These are phyloP conservation scores for Candida adriatica DNA, from an alignment of 805 yeast species.

Conservation along the genomic window DNA sequence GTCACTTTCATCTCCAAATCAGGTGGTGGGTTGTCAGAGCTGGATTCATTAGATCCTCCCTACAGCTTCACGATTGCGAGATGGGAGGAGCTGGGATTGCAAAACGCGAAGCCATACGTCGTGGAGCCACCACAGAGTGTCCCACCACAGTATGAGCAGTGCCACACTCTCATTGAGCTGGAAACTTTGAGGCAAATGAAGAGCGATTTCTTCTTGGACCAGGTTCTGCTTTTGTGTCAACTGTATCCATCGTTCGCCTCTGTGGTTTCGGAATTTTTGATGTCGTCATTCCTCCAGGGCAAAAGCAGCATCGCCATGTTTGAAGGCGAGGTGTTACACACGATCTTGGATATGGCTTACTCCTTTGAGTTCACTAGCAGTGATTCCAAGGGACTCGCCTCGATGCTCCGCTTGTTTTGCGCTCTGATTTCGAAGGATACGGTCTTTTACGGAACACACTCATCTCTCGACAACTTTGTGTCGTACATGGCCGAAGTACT, in stretches of 20 bases:
- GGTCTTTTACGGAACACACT: slow-evolving; percentile 29
- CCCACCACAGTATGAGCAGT: slow-evolving; percentile 31
- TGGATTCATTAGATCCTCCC: slow-evolving; percentile 19
- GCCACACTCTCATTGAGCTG: slow-evolving; percentile 34
- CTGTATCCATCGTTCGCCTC: slow-evolving; percentile 31
- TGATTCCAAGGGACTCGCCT: slow-evolving; percentile 26
- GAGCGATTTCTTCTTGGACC: slow-evolving; percentile 29
- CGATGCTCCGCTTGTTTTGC: slow-evolving; percentile 37
- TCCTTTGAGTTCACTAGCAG: slow-evolving; percentile 28
- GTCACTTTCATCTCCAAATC: slow-evolving; percentile 23
- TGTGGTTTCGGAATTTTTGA: slow-evolving; percentile 34
- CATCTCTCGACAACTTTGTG: slow-evolving; percentile 30
- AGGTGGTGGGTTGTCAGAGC: slow-evolving; percentile 27
- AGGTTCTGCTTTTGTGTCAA: slow-evolving; percentile 37
- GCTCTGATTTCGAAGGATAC: slow-evolving; percentile 33
- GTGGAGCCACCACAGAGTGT: slow-evolving; percentile 25
- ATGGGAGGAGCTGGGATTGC: slow-evolving; percentile 24
- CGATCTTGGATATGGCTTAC: slow-evolving; percentile 29
- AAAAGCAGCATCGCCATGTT: slow-evolving; percentile 29
- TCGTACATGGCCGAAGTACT: slow-evolving; percentile 31
- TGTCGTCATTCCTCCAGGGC: slow-evolving; percentile 27
- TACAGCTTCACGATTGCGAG: slow-evolving; percentile 22
- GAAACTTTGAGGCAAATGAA: slow-evolving; percentile 31
- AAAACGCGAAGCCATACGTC: slow-evolving; percentile 19
- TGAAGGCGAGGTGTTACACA: slow-evolving; percentile 30